Conservation (phyloP, 192 early-diverging fungal genomes). For the Umbelopsis vinacea region DNA sequence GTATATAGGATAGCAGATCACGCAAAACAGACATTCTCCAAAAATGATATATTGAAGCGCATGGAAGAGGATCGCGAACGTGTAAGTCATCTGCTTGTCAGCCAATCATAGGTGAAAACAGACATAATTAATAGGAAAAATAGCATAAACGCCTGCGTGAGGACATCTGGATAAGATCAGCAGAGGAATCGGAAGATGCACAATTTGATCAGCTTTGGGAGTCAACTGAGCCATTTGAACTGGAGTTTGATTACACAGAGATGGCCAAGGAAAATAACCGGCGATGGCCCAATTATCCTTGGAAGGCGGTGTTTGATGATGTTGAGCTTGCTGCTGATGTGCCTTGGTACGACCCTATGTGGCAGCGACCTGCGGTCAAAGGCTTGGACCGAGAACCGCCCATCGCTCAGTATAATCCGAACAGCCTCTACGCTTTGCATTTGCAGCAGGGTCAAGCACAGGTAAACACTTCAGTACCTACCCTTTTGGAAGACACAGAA, state of each 20-base stretch:
- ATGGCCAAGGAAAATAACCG: conserved; percentile 24
- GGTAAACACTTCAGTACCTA: not conserved
- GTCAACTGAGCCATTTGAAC: conserved; percentile 44
- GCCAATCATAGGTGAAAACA: too few relatives aligned
- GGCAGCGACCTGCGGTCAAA: conserved; percentile 7
- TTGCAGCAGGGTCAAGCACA: not conserved
- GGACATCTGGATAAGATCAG: conserved; percentile 57
- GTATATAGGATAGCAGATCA: conserved; percentile 6
- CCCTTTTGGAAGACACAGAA: not conserved
- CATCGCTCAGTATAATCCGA: not conserved
- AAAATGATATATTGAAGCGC: conserved; percentile 55
- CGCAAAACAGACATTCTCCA: conserved; percentile 39
- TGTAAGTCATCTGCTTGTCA: conserved; percentile 32
- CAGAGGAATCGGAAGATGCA: conserved; percentile 45
- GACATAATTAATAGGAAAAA: too few relatives aligned
- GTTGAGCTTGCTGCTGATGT: not conserved
- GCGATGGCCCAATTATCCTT: conserved; percentile 14
- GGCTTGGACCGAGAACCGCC: not conserved
- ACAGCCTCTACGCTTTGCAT: not conserved
- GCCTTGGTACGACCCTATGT: conserved; percentile 10
- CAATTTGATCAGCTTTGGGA: conserved; percentile 56
- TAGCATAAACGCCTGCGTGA: conserved; percentile 60
- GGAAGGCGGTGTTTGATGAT: conserved; percentile 2
- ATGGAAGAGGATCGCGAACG: conserved; percentile 66
- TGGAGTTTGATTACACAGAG: conserved; percentile 48